A percentile compares a stretch with the other conserved stretches of the same genome.
These are phyloP conservation scores for Fusarium redolens DNA, from an alignment of 2,329 filamentous ascomycete genomes.

Conservation along the genomic window DNA sequence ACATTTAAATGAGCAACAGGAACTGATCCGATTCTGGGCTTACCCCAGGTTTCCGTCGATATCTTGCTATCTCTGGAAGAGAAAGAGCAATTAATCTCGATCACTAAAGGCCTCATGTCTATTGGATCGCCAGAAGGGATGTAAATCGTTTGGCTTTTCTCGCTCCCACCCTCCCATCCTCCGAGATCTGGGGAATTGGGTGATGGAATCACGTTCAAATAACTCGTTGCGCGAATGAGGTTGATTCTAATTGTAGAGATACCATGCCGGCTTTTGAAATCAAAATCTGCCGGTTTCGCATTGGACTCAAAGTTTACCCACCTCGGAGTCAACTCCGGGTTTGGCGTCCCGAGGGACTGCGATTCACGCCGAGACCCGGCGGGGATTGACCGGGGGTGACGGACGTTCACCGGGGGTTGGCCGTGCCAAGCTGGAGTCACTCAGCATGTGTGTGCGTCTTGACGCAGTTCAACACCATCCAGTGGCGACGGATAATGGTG, in stretches of 20 bases:
- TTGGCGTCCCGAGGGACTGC: slow-evolving; percentile 18
- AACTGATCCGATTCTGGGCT: slow-evolving; percentile 23
- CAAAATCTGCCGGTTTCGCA: slow-evolving; percentile 30
- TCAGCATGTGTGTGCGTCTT: neutral
- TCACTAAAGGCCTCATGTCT: slow-evolving; percentile 39
- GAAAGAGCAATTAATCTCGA: slow-evolving; percentile 36
- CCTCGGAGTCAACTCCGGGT: slow-evolving; percentile 23
- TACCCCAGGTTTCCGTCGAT: slow-evolving; percentile 45
- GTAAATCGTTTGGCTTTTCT: slow-evolving; percentile 17
- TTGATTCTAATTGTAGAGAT: slow-evolving; percentile 26
- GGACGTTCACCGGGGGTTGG: slow-evolving; percentile 29
- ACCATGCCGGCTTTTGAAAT: slow-evolving; percentile 31
- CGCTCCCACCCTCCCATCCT: slow-evolving; percentile 26
- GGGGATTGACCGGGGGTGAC: slow-evolving; percentile 25
- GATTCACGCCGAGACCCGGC: slow-evolving; percentile 34
- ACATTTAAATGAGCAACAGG: slow-evolving; percentile 41
- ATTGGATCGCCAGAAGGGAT: slow-evolving; percentile 39
- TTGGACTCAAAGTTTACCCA: slow-evolving; percentile 25
- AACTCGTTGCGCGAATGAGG: slow-evolving; percentile 40
- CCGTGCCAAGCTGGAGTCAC: slow-evolving; percentile 23
- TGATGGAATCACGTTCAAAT: slow-evolving; percentile 40
- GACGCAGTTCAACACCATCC: slow-evolving; percentile 32
- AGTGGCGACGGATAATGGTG: slow-evolving; percentile 35
- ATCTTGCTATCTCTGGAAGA: slow-evolving; percentile 36
- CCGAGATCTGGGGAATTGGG: slow-evolving; percentile 33